Conservation (phyloP, 2,329 filamentous ascomycete genomes). For the Fusarium mangiferae region DNA sequence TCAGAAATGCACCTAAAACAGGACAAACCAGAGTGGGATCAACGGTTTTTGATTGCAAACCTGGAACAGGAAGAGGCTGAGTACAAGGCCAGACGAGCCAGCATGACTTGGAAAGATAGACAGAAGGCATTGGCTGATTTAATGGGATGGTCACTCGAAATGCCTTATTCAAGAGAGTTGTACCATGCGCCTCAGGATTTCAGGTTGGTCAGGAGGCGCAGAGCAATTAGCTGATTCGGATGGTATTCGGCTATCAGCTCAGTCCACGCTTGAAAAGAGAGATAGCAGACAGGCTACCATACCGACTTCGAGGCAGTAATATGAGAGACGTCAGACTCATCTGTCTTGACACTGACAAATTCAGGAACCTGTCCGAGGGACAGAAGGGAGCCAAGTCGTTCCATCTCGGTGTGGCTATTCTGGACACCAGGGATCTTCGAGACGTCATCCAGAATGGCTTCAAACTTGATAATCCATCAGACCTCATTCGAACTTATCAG, state of each 20-base stretch:
- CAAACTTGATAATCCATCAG: not conserved
- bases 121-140: not conserved
- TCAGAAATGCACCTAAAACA: not conserved
- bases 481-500: constrained; percentile 9
- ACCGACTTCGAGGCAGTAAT: not conserved
- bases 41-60: not conserved
- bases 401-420: constrained; percentile 23
- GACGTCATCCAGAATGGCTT: not conserved
- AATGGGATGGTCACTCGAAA: not conserved
- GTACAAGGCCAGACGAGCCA: not conserved
- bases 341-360: constrained; percentile 6
- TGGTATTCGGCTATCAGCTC: not conserved
- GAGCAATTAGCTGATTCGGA: not conserved
- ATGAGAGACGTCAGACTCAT: constrained; percentile 21
- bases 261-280: not conserved
- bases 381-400: not conserved
- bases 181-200: not conserved
- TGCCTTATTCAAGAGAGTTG: constrained; percentile 14
- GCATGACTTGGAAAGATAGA: not conserved
- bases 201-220: not conserved
- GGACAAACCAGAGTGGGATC: not conserved
- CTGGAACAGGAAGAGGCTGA: not conserved
- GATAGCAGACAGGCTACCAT: not conserved
- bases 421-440: constrained; percentile 13
- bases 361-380: not conserved